Percentiles rank a stretch among this genome's conserved stretches.
Conservation (phyloP, 2,329 filamentous ascomycete species). For the Aspergillus quadrilineatus region DNA sequence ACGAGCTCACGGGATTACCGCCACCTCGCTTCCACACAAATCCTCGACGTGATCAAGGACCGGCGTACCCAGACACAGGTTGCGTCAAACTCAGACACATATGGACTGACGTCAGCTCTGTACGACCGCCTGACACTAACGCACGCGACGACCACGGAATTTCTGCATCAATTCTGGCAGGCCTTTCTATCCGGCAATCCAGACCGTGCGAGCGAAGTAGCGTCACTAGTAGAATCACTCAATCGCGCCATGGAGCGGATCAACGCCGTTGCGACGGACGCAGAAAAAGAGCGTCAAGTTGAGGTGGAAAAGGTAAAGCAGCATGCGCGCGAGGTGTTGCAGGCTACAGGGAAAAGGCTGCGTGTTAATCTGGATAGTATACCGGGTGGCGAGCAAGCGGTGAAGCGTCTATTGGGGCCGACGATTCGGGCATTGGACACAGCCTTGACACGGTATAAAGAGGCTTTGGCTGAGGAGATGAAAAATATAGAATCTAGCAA, state of each 20-base stretch:
- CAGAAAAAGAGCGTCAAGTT: slow-evolving; percentile 70
- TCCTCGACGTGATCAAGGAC: slow-evolving; percentile 58
- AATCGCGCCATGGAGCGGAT: slow-evolving; percentile 75
- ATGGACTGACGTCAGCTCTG: slow-evolving; percentile 50
- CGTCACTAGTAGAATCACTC: slow-evolving; percentile 78
- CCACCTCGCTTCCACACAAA: slow-evolving; percentile 55
- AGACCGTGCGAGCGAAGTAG: slow-evolving; percentile 75
- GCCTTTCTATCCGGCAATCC: slow-evolving; percentile 86
- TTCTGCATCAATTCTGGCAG: slow-evolving; percentile 95
- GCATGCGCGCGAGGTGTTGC: slow-evolving; percentile 68
- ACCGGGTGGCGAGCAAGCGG: slow-evolving; percentile 72
- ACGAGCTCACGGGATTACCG: slow-evolving; percentile 67
- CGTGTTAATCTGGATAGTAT: slow-evolving; percentile 65
- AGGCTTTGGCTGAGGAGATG: slow-evolving; percentile 64
- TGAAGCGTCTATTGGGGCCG: slow-evolving; percentile 73
- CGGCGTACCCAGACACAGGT: slow-evolving; percentile 51
- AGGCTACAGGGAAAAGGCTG: slow-evolving; percentile 71
- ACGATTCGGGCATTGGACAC: slow-evolving; percentile 68
- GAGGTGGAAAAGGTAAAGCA: slow-evolving; percentile 66
- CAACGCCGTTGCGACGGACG: slow-evolving; percentile 73
- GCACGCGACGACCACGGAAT: slow-evolving; percentile 91
- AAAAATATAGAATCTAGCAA: slow-evolving; percentile 26
- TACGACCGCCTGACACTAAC: slow-evolving; percentile 69
- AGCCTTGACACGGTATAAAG: slow-evolving; percentile 70
- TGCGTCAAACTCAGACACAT: slow-evolving; percentile 37